Percentiles rank a stretch among this genome's conserved stretches.
phyloP scores from a whole-genome alignment of 2,329 filamentous ascomycete species.

The Capronia coronata region DNA sequence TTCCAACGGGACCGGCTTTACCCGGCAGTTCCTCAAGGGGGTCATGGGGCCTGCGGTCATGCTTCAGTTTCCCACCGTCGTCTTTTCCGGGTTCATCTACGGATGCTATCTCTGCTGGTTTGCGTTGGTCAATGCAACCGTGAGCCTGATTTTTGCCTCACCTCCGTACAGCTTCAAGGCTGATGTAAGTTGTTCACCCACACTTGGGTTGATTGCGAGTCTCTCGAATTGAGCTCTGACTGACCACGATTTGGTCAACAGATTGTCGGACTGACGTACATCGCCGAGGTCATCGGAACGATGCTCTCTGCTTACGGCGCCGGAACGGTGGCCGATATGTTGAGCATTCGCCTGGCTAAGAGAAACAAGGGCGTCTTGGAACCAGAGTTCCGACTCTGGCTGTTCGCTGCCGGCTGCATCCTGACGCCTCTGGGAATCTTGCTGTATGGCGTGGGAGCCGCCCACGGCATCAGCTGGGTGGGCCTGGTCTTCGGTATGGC shows the following conservation, averaged over 20 bases:
- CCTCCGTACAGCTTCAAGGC: neutral
- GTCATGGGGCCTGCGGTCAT: neutral
- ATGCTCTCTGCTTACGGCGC: neutral
- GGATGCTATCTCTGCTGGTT: slow-evolving; percentile 3
- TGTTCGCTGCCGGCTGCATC: neutral
- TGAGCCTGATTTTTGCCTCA: neutral
- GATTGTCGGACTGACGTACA: slow-evolving; percentile 1
- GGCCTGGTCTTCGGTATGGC: neutral
- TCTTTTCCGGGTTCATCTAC: neutral
- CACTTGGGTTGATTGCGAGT: too few relatives aligned
- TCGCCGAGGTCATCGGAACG: neutral
- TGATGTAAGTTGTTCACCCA: neutral
- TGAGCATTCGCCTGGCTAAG: neutral
- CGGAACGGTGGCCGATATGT: neutral
- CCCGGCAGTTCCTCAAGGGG: neutral
- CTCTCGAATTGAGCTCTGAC: too few relatives aligned
- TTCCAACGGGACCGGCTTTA: neutral
- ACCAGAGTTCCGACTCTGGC: slow-evolving; percentile 2
- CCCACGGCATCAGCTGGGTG: slow-evolving; percentile 1
- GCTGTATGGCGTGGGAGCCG: neutral
- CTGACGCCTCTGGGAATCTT: neutral
- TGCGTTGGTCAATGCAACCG: neutral
- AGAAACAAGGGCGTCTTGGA: slow-evolving; percentile 2
- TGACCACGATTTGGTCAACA: too few relatives aligned
- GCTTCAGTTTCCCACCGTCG: neutral